A percentile compares a stretch with the other conserved stretches of the same genome.
phyloP scores from a whole-genome alignment of 768 basidiomycete genomes.

The Trametes cubensis region DNA sequence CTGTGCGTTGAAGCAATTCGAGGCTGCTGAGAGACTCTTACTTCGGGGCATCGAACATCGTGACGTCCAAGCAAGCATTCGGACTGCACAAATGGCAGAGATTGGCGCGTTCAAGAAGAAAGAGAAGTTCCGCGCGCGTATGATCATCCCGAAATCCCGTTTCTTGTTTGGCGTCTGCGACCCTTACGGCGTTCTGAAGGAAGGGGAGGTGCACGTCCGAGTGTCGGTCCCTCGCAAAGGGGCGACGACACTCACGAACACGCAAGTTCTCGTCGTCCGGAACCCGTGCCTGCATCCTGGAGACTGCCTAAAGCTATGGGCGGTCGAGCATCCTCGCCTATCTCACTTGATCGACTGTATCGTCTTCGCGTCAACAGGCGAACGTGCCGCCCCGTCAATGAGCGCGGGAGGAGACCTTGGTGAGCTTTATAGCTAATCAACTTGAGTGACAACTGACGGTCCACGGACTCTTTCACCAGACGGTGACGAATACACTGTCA shows the following conservation, averaged over 20 bases:
- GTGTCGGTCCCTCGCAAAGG: constrained; percentile 56
- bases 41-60: constrained; percentile 56
- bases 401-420: constrained; percentile 71
- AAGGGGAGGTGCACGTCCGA: constrained; percentile 66
- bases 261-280: constrained; percentile 63
- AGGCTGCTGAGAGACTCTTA: constrained; percentile 53
- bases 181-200: constrained; percentile 60
- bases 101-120: constrained; percentile 54
- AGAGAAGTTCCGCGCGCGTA: constrained; percentile 54
- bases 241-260: constrained; percentile 56
- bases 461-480: not conserved
- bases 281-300: constrained; percentile 75
- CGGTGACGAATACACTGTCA: constrained; percentile 71
- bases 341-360: constrained; percentile 66
- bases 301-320: constrained; percentile 66
- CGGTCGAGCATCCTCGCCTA: constrained; percentile 52
- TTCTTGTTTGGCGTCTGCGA: constrained; percentile 70
- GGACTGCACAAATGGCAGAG: constrained; percentile 50
- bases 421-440: constrained; percentile 34
- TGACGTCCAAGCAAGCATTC: constrained; percentile 44
- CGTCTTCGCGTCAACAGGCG: constrained; percentile 65
- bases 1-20: constrained; percentile 51
- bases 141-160: constrained; percentile 64
- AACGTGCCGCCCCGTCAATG: constrained; percentile 68
- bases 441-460: not conserved